These are phyloP conservation scores for Phytophthora fragariaefolia DNA, from an alignment of 352 stramenopile genomes.

Conservation along the genomic window DNA sequence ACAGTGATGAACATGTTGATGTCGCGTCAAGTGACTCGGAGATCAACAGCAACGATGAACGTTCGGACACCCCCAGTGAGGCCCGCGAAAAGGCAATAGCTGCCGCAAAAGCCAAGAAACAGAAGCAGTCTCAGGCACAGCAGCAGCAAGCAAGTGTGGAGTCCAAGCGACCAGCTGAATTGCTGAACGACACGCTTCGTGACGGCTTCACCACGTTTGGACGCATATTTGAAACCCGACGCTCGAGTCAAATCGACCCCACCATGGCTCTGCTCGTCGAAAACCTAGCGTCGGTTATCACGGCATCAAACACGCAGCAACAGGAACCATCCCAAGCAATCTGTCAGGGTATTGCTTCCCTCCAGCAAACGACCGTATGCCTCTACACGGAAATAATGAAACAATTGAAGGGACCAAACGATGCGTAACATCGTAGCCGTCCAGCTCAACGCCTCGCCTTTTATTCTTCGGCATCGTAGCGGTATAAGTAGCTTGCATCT, in stretches of 20 bases:
- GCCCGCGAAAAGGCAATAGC: constrained; percentile 6
- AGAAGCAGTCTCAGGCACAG: not conserved
- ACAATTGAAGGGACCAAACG: not conserved
- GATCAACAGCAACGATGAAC: not conserved
- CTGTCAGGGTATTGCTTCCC: not conserved
- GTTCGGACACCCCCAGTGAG: not conserved
- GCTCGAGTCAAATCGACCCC: not conserved
- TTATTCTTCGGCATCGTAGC: not conserved
- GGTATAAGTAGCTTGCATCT: not conserved
- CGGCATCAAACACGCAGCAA: not conserved
- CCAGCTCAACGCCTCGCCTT: no score
- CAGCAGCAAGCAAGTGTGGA: not conserved
- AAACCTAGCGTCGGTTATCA: not conserved
- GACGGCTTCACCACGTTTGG: constrained; percentile 1
- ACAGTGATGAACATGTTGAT: not conserved
- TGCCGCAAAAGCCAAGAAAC: not conserved
- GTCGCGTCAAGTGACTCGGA: not conserved
- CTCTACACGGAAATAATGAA: not conserved
- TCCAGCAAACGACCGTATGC: not conserved
- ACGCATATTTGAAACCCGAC: constrained; percentile 2
- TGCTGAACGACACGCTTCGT: no score
- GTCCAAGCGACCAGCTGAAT: constrained; percentile 4
- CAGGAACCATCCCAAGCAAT: not conserved
- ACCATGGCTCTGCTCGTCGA: not conserved
- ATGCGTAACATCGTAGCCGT: not conserved